Base-by-base conservation (phyloP, 2,329 filamentous ascomycete genomes). In the Cladosporium velox region DNA sequence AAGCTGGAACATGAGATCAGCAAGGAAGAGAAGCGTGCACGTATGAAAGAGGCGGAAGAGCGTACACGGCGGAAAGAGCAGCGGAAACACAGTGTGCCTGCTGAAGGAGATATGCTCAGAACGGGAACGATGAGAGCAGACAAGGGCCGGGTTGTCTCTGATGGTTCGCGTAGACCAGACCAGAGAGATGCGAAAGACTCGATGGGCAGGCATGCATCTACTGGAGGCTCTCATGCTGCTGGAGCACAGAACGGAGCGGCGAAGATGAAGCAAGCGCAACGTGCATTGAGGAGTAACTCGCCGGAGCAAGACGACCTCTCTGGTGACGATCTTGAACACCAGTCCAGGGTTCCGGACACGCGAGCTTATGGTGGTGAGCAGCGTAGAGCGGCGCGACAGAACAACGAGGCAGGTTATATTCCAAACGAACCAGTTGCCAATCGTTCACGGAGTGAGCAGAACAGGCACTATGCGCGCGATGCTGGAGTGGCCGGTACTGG, bases 1-100 rank as follows among this genome's bases (percentile, higher is more conserved):
- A 95, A 90, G 81, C 86, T 99, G 71, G 94, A 99, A 82, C 87
- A 91, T 74, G 93, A 91, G 79, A 94, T 97, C 78, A 97, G 91
- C 77, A 98, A 97, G 78, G 93, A 97, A 79, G 93, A 97, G 79
- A 96, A 96, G 78, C 87, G 94, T 70, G 92, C 93, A 10, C 86
- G 92, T 57, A 88, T 94, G 4, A 87, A 93, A 75, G 91, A 94
- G 72, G 92, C 92, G 6, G 94, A 97, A 77, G 84, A 88, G 71
- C 86, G 87, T 52, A 86, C 89, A 21, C 86, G 88, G 71, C 89
- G 94, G 12, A 64, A 54, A 26, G 61, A 64, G 73, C 84, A 65
- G 49, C 34, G 51, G 14, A 64, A 71, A 68, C 54, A 30, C 65
- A 35, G 64, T 65, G 49, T 57, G 26, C 58, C 52, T 61, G 67